Conservation (phyloP, 345 rosid genomes). For the Dimocarpus longan region DNA sequence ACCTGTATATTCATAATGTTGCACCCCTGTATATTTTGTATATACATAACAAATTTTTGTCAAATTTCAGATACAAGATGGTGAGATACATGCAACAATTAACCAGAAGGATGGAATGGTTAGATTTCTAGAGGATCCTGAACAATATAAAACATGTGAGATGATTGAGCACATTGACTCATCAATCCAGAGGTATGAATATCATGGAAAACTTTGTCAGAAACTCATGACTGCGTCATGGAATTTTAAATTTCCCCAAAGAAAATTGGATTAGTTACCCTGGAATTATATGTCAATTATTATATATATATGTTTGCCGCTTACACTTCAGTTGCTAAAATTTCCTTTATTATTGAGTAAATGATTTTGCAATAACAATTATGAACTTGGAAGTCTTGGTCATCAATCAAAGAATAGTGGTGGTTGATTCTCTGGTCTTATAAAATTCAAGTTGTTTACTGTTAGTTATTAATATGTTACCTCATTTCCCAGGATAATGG, state of each 20-base stretch:
- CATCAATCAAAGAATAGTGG: background rate
- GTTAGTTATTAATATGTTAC: background rate
- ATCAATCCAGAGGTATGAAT: conserved; percentile 80
- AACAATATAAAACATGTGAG: conserved; percentile 85
- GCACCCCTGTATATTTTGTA: background rate
- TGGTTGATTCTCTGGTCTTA: background rate
- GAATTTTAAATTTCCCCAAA: background rate
- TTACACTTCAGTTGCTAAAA: background rate
- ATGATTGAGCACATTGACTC: conserved; percentile 86
- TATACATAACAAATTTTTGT: conserved; percentile 10
- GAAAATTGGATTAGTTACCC: background rate
- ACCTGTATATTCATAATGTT: conserved; percentile 6
- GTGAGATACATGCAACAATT: conserved; percentile 93
- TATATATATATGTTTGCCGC: background rate
- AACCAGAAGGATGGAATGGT: conserved; percentile 99
- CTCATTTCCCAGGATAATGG: conserved; percentile 62
- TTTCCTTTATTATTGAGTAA: background rate
- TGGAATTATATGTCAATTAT: background rate
- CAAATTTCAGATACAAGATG: conserved; percentile 79
- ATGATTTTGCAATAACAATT: background rate
- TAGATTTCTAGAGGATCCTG: conserved; percentile 96
- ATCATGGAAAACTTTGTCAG: background rate
- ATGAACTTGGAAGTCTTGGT: background rate
- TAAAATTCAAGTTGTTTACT: background rate
- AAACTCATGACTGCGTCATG: background rate